Percentiles rank a stretch among this genome's conserved stretches.
Conservation (phyloP, 495 filamentous ascomycete genomes). For the Cenococcum geophilum region DNA sequence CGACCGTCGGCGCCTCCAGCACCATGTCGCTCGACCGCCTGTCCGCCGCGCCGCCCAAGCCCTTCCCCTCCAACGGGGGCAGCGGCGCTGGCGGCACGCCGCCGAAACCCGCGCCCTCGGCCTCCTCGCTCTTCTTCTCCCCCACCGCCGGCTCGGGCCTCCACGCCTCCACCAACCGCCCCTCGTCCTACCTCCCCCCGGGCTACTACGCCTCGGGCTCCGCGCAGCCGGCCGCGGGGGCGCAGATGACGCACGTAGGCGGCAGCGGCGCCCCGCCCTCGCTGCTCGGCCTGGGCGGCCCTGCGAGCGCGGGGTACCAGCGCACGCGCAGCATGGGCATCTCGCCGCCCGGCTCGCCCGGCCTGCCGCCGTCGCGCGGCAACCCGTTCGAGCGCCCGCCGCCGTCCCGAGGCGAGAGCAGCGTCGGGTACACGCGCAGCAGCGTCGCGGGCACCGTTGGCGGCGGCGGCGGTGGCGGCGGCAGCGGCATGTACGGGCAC, state of each 20-base stretch:
- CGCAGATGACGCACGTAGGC: slow-evolving; percentile 45
- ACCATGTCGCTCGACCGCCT: slow-evolving; percentile 43
- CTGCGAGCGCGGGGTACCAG: slow-evolving; percentile 46
- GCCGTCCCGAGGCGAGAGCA: slow-evolving; percentile 38
- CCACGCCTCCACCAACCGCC: slow-evolving; percentile 48
- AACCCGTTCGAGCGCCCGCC: slow-evolving; percentile 29
- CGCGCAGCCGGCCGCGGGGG: slow-evolving; percentile 46
- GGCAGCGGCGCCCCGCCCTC: slow-evolving; percentile 41
- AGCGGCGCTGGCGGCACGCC: slow-evolving; percentile 43
- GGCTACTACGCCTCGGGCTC: slow-evolving; percentile 81
- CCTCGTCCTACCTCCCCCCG: slow-evolving; percentile 72
- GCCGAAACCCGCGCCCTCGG: slow-evolving; percentile 43
- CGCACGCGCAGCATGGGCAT: slow-evolving; percentile 44
- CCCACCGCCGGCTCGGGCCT: slow-evolving; percentile 65
- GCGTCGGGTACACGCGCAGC: slow-evolving; percentile 23
- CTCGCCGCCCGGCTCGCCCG: slow-evolving; percentile 66
- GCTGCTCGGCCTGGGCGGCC: slow-evolving; percentile 47
- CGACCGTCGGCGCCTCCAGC: slow-evolving; percentile 25
- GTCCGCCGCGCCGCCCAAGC: slow-evolving; percentile 42
- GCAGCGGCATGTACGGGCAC: slow-evolving; percentile 40
- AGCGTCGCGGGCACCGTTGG: slow-evolving; percentile 28
- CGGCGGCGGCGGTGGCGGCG: slow-evolving; percentile 27
- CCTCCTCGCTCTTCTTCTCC: slow-evolving; percentile 71
- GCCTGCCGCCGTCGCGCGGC: slow-evolving; percentile 32
- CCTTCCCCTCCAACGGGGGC: slow-evolving; percentile 34